Percentiles rank a stretch among this genome's conserved stretches.
Conservation (phyloP, 2,329 filamentous ascomycete species). For the Fusarium chaquense region DNA sequence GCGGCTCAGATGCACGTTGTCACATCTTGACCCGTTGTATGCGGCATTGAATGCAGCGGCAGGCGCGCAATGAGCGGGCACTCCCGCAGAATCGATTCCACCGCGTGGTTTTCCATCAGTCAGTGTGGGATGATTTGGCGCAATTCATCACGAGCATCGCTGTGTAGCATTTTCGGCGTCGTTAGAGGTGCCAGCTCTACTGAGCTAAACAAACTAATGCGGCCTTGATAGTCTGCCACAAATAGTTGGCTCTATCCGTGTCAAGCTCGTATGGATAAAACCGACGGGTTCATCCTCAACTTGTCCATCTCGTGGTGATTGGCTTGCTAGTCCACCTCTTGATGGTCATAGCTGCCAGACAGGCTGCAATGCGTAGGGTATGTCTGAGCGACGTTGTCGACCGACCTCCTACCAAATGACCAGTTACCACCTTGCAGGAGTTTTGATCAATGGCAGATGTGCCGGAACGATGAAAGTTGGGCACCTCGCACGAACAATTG, state of each 20-base stretch:
- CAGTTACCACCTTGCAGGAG: slow-evolving; percentile 6
- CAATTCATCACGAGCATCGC: slow-evolving; percentile 28
- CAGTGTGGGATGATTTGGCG: slow-evolving; percentile 36
- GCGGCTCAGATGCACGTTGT: slow-evolving; percentile 28
- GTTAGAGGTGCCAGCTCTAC: slow-evolving; percentile 21
- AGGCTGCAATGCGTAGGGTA: slow-evolving; percentile 24
- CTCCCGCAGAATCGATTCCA: slow-evolving; percentile 44
- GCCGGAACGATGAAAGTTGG: background rate
- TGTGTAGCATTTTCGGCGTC: slow-evolving; percentile 20
- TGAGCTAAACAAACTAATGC: slow-evolving; percentile 30
- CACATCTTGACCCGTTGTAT: slow-evolving; percentile 35
- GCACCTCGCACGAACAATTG: slow-evolving; percentile 34
- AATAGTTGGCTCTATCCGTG: slow-evolving; percentile 24
- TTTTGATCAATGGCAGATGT: slow-evolving; percentile 4
- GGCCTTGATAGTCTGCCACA: slow-evolving; percentile 28
- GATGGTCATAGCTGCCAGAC: slow-evolving; percentile 16
- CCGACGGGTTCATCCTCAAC: background rate
- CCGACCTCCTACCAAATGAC: background rate
- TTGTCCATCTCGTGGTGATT: slow-evolving; percentile 12
- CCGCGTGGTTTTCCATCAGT: slow-evolving; percentile 33
- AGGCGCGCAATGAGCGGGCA: slow-evolving; percentile 46
- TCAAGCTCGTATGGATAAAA: slow-evolving; percentile 27
- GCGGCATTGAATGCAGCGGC: slow-evolving; percentile 41
- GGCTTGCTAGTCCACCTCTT: background rate
- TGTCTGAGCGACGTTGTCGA: background rate